phyloP scores from a whole-genome alignment of 2,329 filamentous ascomycete species.

The Ascochyta pisi region DNA sequence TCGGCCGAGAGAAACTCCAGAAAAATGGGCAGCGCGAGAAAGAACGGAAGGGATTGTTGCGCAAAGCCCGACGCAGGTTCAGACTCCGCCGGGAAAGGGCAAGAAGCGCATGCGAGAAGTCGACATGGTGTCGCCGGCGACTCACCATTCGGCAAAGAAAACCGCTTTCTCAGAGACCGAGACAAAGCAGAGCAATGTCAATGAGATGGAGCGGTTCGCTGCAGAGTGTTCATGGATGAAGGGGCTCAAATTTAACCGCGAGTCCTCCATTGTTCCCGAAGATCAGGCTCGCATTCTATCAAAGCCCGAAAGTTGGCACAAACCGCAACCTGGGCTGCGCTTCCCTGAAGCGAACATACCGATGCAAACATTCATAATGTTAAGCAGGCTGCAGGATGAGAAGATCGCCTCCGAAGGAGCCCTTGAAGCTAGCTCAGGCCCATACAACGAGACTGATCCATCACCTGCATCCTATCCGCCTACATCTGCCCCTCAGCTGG shows the following conservation, averaged over 20 bases:
- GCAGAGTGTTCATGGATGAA: constrained; percentile 34
- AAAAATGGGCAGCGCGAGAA: neutral
- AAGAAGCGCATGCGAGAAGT: constrained; percentile 11
- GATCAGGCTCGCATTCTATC: constrained; percentile 61
- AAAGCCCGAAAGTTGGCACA: constrained; percentile 46
- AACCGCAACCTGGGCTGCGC: constrained; percentile 40
- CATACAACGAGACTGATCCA: constrained; percentile 23
- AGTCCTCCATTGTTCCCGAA: constrained; percentile 44
- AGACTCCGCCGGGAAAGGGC: neutral
- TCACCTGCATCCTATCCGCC: constrained; percentile 20
- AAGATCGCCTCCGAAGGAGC: constrained; percentile 19
- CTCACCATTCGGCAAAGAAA: neutral
- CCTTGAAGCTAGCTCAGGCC: constrained; percentile 10
- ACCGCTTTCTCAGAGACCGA: neutral
- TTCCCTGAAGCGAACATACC: constrained; percentile 52
- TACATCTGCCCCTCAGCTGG: constrained; percentile 4
- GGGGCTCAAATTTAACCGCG: constrained; percentile 29
- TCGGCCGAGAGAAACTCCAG: neutral
- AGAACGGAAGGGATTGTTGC: neutral
- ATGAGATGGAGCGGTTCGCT: constrained; percentile 8
- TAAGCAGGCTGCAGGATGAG: constrained; percentile 29
- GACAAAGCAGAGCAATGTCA: neutral
- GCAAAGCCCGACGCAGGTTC: neutral
- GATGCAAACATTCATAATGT: constrained; percentile 36
- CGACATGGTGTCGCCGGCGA: neutral